Percentiles rank a stretch among this genome's conserved stretches.
These are phyloP conservation scores for Cetradonia linearis DNA, from an alignment of 495 filamentous ascomycete species.

Conservation along the genomic window DNA sequence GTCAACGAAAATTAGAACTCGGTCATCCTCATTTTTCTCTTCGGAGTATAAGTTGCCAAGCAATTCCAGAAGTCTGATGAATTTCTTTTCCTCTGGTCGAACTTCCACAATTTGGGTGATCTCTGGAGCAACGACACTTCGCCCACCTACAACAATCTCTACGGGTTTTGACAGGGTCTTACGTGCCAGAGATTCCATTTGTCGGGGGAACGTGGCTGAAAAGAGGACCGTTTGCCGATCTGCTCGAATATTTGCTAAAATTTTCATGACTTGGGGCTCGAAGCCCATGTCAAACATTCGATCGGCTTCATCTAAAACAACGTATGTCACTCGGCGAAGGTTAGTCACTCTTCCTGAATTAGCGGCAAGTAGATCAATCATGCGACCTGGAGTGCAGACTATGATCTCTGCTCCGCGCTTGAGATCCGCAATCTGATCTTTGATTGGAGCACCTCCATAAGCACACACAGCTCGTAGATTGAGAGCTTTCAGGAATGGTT, in stretches of 20 bases:
- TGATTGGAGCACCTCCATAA: slow-evolving; percentile 92
- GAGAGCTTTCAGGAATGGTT: slow-evolving; percentile 82
- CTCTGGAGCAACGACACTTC: slow-evolving; percentile 84
- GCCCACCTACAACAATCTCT: slow-evolving; percentile 85
- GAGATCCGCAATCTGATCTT: slow-evolving; percentile 92
- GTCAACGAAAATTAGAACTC: slow-evolving; percentile 87
- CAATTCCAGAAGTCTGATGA: slow-evolving; percentile 70
- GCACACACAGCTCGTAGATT: slow-evolving; percentile 89
- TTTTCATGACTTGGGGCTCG: slow-evolving; percentile 95
- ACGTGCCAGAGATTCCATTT: slow-evolving; percentile 82
- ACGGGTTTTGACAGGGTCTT: slow-evolving; percentile 79
- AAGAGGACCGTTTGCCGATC: slow-evolving; percentile 91
- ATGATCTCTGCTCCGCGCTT: slow-evolving; percentile 94
- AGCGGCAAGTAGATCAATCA: slow-evolving; percentile 89
- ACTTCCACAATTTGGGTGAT: slow-evolving; percentile 93
- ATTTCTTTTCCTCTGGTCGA: slow-evolving; percentile 71
- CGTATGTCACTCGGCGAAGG: slow-evolving; percentile 75
- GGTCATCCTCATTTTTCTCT: slow-evolving; percentile 71
- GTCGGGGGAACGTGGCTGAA: slow-evolving; percentile 90
- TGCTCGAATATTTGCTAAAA: slow-evolving; percentile 80
- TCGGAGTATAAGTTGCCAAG: slow-evolving; percentile 78
- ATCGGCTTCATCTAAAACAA: slow-evolving; percentile 94
- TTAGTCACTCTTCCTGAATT: slow-evolving; percentile 92
- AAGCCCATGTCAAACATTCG: slow-evolving; percentile 99
- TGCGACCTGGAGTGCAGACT: slow-evolving; percentile 89